Conservation (phyloP, 2,329 filamentous ascomycete species). For the Botrytis galanthina region DNA sequence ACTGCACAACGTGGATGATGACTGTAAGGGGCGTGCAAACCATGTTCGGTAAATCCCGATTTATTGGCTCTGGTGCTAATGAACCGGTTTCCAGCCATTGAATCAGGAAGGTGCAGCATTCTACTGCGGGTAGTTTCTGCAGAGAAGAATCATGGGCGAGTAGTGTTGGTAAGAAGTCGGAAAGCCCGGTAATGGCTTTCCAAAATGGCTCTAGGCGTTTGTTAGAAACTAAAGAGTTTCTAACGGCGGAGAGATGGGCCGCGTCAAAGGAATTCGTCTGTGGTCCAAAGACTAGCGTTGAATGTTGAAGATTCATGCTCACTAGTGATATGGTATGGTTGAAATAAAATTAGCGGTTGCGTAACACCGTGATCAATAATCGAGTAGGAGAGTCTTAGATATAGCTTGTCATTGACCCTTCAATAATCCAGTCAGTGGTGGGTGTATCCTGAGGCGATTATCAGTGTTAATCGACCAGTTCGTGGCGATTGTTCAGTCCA, state of each 20-base stretch:
- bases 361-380: not conserved
- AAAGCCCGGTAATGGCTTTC: not conserved
- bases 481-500: not conserved
- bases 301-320: not conserved
- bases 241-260: not conserved
- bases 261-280: not conserved
- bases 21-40: conserved; percentile 4
- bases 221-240: not conserved
- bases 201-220: not conserved
- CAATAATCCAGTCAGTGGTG: not conserved
- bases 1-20: conserved; percentile 5
- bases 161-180: not conserved
- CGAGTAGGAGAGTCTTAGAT: not conserved
- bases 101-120: not conserved
- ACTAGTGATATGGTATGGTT: not conserved
- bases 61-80: not conserved
- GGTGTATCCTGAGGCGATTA: not conserved
- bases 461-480: not conserved
- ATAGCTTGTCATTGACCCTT: not conserved
- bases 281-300: not conserved
- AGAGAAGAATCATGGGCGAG: not conserved
- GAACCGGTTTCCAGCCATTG: not conserved
- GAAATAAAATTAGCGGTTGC: not conserved
- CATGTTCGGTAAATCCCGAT: not conserved
- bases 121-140: not conserved